Percentiles rank a stretch among this genome's conserved stretches.
phyloP scores from a whole-genome alignment of 2,329 filamentous ascomycete species.

The Ustilaginoidea virens region DNA sequence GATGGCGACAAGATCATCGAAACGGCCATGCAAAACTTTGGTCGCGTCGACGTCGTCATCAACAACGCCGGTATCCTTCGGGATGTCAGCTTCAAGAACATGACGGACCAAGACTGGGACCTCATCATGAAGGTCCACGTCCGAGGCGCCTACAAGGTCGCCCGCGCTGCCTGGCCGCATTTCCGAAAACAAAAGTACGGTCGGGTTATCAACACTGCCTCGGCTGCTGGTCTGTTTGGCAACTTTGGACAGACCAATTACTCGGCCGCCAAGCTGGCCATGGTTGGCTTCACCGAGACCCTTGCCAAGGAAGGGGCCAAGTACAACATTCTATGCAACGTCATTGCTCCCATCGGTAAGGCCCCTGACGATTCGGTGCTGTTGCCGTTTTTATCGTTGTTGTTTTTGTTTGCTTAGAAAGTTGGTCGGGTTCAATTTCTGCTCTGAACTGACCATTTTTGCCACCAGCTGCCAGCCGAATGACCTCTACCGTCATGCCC shows the following conservation, averaged over 20 bases:
- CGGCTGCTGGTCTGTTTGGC: conserved; percentile 89
- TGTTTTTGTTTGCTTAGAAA: too few species aligned
- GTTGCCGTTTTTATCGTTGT: too few species aligned
- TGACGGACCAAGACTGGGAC: conserved; percentile 95
- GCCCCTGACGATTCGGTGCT: too few species aligned
- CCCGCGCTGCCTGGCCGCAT: conserved; percentile 87
- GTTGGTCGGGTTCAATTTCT: background rate
- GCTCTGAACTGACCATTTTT: conserved; percentile 1
- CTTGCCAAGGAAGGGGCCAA: conserved; percentile 93
- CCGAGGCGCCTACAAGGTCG: conserved; percentile 87
- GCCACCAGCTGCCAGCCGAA: conserved; percentile 63
- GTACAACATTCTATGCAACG: conserved; percentile 94
- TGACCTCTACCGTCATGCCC: conserved; percentile 92
- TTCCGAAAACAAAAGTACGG: conserved; percentile 99
- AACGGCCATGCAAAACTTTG: conserved; percentile 64
- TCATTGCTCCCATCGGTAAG: conserved; percentile 70
- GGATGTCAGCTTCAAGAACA: conserved; percentile 96
- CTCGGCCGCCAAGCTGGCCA: conserved; percentile 85
- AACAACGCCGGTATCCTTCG: conserved; percentile 96
- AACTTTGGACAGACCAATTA: conserved; percentile 96
- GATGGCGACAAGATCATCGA: conserved; percentile 90
- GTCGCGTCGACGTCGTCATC: conserved; percentile 85
- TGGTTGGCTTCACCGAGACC: conserved; percentile 96
- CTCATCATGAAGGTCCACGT: conserved; percentile 86
- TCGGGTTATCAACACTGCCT: conserved; percentile 89